phyloP scores from a whole-genome alignment of 371 early-diverging fungal species.

The Syncephalastrum sp. region DNA sequence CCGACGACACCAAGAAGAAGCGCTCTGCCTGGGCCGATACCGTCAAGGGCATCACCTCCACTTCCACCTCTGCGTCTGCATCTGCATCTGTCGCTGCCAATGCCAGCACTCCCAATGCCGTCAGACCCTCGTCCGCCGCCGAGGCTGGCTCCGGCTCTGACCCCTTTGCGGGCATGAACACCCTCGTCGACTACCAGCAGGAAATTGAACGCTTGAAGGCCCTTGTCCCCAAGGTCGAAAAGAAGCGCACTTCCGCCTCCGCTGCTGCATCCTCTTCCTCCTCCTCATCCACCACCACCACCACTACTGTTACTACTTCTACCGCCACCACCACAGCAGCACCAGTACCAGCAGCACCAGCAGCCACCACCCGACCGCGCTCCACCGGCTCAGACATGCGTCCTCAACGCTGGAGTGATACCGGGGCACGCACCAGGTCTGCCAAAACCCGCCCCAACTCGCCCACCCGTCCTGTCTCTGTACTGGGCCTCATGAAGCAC shows the following conservation, averaged over 20 bases:
- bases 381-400: constrained; percentile 13
- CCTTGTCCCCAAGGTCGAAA: constrained; percentile 38
- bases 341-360: neutral
- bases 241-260: constrained; percentile 17
- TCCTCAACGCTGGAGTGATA: constrained; percentile 13
- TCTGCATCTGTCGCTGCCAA: no score
- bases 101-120: neutral
- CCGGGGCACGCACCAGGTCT: constrained; percentile 6
- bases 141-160: constrained; percentile 11
- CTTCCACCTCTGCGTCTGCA: no score
- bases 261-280: constrained; percentile 1
- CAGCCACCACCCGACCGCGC: constrained; percentile 4
- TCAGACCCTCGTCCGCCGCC: constrained; percentile 5
- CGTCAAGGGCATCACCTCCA: constrained; percentile 5
- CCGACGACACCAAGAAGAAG: constrained; percentile 20
- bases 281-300: neutral
- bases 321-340: neutral
- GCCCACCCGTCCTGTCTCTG: no score
- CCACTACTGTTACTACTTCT: neutral
- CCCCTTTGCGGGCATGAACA: constrained; percentile 52
- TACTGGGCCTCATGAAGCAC: neutral
- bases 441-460: neutral
- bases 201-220: constrained; percentile 48
- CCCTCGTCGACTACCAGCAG: constrained; percentile 37
- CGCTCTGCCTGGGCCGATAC: constrained; percentile 19